phyloP scores from a whole-genome alignment of 345 rosid species.

The Aquilaria sinensis region DNA sequence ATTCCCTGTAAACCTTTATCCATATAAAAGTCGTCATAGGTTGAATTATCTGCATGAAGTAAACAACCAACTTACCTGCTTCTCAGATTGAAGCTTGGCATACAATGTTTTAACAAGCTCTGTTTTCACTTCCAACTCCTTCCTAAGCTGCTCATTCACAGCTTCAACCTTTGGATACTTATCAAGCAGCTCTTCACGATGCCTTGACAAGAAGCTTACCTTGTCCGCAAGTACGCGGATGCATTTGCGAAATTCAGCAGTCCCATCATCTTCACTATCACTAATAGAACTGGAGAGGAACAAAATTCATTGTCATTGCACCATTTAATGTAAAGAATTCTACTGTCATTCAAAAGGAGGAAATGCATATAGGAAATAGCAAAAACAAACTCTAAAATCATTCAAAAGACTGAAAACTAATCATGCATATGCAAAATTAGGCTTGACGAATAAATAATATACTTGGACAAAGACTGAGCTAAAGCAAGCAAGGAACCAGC shows the following conservation, averaged over 20 bases:
- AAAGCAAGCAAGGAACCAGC: conserved; percentile 60
- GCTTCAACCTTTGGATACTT: conserved; percentile 62
- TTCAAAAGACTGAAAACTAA: background rate
- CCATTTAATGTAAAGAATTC: too few relatives aligned
- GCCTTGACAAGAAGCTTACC: conserved; percentile 69
- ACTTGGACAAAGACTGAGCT: conserved; percentile 92
- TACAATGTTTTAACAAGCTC: conserved; percentile 72
- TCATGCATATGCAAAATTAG: conserved; percentile 5
- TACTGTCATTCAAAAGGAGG: background rate
- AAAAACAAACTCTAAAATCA: background rate
- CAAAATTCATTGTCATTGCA: background rate
- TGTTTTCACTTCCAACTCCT: conserved; percentile 77
- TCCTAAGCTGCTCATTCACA: conserved; percentile 62
- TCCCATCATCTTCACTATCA: conserved; percentile 76
- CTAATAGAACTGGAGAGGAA: conserved; percentile 46
- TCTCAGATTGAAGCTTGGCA: conserved; percentile 85
- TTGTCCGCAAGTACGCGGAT: conserved; percentile 69
- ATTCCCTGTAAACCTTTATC: too few relatives aligned
- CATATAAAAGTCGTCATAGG: too few relatives aligned
- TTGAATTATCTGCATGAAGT: background rate
- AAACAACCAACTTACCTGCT: conserved; percentile 57
- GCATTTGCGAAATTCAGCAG: conserved; percentile 66
- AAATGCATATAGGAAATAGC: background rate
- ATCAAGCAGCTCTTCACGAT: conserved; percentile 72
- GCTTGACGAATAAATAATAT: conserved; percentile 22